Evolutionary conservation across 2,329 filamentous ascomycete genomes (phyloP).

Genomic region (Stemphylium lycopersici): DNA sequence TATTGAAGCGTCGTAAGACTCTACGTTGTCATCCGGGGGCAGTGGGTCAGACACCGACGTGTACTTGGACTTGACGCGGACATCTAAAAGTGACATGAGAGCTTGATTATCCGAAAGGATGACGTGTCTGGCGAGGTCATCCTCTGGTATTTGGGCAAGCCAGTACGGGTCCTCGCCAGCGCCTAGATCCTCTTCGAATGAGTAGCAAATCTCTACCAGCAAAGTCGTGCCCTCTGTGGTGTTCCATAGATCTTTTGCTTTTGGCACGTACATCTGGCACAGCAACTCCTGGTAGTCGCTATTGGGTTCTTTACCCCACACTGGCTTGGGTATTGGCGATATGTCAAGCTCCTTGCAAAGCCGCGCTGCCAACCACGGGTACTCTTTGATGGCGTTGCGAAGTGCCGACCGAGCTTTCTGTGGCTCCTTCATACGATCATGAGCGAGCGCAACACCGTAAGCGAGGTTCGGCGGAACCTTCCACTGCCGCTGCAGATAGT

Average conservation of each 20-base stretch:
- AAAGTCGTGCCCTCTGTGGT: constrained; percentile 72
- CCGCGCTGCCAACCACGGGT: constrained; percentile 84
- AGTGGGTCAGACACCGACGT: constrained; percentile 80
- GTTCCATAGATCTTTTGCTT: constrained; percentile 85
- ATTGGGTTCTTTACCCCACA: constrained; percentile 80
- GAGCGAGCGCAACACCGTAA: constrained; percentile 78
- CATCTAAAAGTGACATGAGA: constrained; percentile 73
- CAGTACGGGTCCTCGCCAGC: constrained; percentile 39
- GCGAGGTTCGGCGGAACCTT: constrained; percentile 70
- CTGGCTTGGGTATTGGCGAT: constrained; percentile 72
- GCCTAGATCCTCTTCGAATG: constrained; percentile 41
- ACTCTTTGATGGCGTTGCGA: constrained; percentile 68
- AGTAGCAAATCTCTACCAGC: constrained; percentile 71
- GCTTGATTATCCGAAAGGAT: constrained; percentile 76
- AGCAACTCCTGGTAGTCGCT: constrained; percentile 71
- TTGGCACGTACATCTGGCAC: constrained; percentile 75
- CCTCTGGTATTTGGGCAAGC: constrained; percentile 37
- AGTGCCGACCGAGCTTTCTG: constrained; percentile 70
- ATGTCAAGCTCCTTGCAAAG: constrained; percentile 82
- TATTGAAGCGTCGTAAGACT: constrained; percentile 27
- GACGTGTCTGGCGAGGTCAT: constrained; percentile 73
- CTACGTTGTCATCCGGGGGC: constrained; percentile 64
- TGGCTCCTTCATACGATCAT: constrained; percentile 71
- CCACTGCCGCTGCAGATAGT: constrained; percentile 56
- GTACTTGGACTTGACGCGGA: constrained; percentile 60